Evolutionary conservation across 805 yeast genomes (phyloP).

Genomic region (Wickerhamiella qilinensis): DNA sequence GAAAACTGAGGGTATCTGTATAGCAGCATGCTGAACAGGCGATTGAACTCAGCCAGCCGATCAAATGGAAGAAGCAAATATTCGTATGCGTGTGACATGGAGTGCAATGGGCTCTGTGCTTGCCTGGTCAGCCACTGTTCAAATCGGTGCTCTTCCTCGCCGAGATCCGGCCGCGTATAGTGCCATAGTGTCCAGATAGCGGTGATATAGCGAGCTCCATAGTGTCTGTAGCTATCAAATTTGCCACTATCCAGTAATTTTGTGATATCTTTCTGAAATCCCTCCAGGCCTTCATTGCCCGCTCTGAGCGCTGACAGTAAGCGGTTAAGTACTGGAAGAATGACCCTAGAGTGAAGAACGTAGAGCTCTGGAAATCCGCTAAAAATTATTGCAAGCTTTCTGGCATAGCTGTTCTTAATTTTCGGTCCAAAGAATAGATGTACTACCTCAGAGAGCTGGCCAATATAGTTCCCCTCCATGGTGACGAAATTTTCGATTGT

Average conservation of each 20-base stretch:
- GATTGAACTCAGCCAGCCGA: constrained; percentile 8
- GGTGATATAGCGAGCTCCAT: constrained; percentile 2
- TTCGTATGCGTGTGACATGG: constrained; percentile 7
- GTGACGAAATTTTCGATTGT: constrained; percentile 5
- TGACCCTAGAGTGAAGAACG: constrained; percentile 9
- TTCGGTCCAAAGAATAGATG: constrained; percentile 6
- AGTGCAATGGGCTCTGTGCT: constrained; percentile 7
- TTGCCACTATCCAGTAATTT: constrained; percentile 2
- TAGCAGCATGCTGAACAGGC: constrained; percentile 5
- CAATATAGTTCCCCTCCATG: constrained; percentile 5
- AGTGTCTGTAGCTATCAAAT: constrained; percentile 10
- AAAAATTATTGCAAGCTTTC: constrained; percentile 8
- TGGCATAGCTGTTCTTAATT: constrained; percentile 5
- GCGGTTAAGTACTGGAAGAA: constrained; percentile 8
- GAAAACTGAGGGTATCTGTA: neutral
- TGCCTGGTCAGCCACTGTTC: constrained; percentile 4
- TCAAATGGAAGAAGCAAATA: constrained; percentile 14
- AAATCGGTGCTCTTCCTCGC: constrained; percentile 6
- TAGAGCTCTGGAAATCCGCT: constrained; percentile 12
- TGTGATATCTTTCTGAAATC: constrained; percentile 2
- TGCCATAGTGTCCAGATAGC: constrained; percentile 8
- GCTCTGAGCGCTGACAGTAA: constrained; percentile 4
- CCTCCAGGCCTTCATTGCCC: constrained; percentile 6
- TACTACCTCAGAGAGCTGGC: constrained; percentile 7
- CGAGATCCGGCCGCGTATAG: constrained; percentile 9